A percentile compares a stretch with the other conserved stretches of the same genome.
Evolutionary conservation across 345 rosid genomes (phyloP).

Genomic region (Salix purpurea): DNA sequence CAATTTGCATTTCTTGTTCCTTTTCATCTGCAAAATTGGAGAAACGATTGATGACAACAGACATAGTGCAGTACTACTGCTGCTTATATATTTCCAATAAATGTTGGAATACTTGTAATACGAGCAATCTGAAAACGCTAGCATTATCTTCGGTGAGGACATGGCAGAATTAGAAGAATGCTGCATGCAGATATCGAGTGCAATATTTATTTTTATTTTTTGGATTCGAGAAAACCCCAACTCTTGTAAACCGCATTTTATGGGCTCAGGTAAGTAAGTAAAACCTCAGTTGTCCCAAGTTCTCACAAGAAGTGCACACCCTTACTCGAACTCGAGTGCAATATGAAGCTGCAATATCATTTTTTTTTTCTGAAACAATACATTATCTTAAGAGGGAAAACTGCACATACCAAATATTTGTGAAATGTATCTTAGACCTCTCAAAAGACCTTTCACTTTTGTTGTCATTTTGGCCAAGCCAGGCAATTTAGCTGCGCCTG

Average conservation of each 20-base stretch:
- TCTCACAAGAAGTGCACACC: too few species aligned
- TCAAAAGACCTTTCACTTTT: conserved; percentile 53
- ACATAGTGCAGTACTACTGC: neutral
- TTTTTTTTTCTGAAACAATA: neutral
- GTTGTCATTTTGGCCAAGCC: conserved; percentile 11
- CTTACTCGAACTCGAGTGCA: too few species aligned
- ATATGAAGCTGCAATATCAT: neutral
- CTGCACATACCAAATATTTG: conserved; percentile 48
- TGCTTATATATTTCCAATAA: neutral
- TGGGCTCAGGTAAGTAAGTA: too few species aligned
- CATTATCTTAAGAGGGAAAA: neutral
- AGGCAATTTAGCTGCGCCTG: neutral
- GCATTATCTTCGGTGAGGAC: too few species aligned
- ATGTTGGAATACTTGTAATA: neutral
- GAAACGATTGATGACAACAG: neutral
- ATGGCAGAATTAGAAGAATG: too few species aligned
- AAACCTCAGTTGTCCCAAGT: too few species aligned
- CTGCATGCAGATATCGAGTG: too few species aligned
- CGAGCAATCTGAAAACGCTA: too few species aligned
- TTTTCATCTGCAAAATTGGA: conserved; percentile 37
- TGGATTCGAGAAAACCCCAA: too few species aligned
- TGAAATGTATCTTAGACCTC: conserved; percentile 50
- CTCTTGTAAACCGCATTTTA: too few species aligned
- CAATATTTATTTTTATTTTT: too few species aligned
- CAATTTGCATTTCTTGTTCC: conserved; percentile 59